Evolutionary conservation across 1,284 basidiomycete genomes (phyloP).

Genomic region (Anthracocystis panici-leucophaei): DNA sequence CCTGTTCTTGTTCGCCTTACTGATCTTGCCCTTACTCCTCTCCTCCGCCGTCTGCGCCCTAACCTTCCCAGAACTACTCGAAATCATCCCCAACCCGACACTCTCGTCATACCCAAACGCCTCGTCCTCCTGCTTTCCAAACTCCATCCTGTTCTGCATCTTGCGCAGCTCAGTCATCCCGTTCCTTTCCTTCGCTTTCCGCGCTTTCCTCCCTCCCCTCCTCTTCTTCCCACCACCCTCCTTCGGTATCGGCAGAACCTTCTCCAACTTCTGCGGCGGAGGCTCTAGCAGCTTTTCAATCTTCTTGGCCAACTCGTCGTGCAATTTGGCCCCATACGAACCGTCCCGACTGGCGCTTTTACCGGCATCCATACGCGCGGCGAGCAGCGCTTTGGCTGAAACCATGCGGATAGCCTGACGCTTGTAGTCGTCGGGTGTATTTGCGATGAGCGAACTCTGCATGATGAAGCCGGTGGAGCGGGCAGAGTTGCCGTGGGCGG

Average conservation of each 20-base stretch:
- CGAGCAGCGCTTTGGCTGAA: slow-evolving; percentile 89
- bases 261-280: slow-evolving; percentile 90
- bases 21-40: slow-evolving; percentile 92
- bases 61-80: slow-evolving; percentile 84
- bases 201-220: slow-evolving; percentile 91
- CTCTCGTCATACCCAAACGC: slow-evolving; percentile 96
- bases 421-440: slow-evolving; percentile 89
- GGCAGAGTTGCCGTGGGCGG: slow-evolving; percentile 72
- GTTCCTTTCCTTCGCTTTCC: slow-evolving; percentile 96
- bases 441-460: slow-evolving; percentile 87
- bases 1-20: slow-evolving; percentile 92
- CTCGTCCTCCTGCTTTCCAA: slow-evolving; percentile 95
- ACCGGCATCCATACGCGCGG: slow-evolving; percentile 92
- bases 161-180: slow-evolving; percentile 96
- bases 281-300: slow-evolving; percentile 93
- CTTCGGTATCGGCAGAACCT: slow-evolving; percentile 94
- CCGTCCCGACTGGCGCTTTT: slow-evolving; percentile 80
- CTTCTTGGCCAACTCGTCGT: slow-evolving; percentile 88
- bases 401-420: slow-evolving; percentile 92
- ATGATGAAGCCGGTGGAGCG: slow-evolving; percentile 97
- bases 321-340: slow-evolving; percentile 81
- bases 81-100: slow-evolving; percentile 94
- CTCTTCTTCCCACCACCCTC: slow-evolving; percentile 88
- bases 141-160: slow-evolving; percentile 94
- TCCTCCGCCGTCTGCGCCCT: slow-evolving; percentile 86